Percentiles rank a stretch among this genome's conserved stretches.
These are phyloP conservation scores for Nannochloropsis salina DNA, from an alignment of 108 stramenopile genomes.

Conservation along the genomic window DNA sequence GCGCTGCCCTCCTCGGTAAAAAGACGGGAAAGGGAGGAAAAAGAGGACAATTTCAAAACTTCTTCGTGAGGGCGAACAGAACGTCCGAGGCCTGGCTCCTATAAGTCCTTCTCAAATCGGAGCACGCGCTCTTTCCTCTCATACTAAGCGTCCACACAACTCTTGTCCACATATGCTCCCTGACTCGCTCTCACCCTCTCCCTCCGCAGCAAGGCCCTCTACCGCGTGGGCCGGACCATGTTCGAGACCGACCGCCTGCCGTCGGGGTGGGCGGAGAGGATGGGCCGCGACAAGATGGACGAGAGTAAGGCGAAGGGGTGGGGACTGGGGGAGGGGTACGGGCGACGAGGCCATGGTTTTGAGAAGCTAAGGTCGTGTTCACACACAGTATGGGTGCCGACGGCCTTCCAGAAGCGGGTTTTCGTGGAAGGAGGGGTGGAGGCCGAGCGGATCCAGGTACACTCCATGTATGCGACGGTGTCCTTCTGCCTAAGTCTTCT, in stretches of 20 bases:
- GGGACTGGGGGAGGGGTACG: not conserved
- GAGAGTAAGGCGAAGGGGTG: constrained; percentile 10
- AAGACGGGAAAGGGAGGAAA: not conserved
- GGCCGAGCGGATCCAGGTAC: not conserved
- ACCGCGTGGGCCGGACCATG: constrained; percentile 54
- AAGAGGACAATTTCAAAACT: not conserved
- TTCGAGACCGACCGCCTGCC: constrained; percentile 59
- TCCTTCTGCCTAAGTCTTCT: not conserved
- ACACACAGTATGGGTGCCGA: constrained; percentile 52
- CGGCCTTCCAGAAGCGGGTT: constrained; percentile 23
- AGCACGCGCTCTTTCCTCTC: too few species aligned
- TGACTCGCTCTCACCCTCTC: not conserved
- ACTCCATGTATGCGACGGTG: not conserved
- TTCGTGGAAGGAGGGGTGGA: constrained; percentile 32
- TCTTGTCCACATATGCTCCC: not conserved
- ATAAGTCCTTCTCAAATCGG: too few species aligned
- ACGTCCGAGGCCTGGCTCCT: too few species aligned
- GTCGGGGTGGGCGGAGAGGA: constrained; percentile 44
- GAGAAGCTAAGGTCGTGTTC: not conserved
- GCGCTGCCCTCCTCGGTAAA: constrained; percentile 26
- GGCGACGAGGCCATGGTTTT: not conserved
- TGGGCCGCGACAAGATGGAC: constrained; percentile 41
- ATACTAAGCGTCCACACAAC: too few species aligned
- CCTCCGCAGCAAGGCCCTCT: not conserved
- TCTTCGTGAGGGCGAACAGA: too few species aligned